Evolutionary conservation across 306 rosid species (phyloP).

Genomic region (Trichosanthes truncata): DNA sequence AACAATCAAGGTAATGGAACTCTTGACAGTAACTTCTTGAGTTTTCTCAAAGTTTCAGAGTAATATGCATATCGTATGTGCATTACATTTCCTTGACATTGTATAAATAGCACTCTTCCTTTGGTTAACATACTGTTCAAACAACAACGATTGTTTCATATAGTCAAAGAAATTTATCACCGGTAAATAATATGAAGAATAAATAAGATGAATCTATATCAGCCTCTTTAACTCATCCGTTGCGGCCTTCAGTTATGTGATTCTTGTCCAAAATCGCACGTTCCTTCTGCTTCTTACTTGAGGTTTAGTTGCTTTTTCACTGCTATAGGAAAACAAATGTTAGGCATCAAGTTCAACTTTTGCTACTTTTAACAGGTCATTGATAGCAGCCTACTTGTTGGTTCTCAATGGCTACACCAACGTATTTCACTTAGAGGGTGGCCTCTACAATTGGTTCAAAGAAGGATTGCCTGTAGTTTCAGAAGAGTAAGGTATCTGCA

Average conservation of each 20-base stretch:
- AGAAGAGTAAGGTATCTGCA: slow-evolving; percentile 28
- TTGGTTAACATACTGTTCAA: background rate
- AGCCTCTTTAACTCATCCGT: background rate
- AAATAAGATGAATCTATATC: background rate
- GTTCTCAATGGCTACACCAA: slow-evolving; percentile 75
- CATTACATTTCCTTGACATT: background rate
- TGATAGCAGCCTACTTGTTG: slow-evolving; percentile 94
- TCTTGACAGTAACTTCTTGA: background rate
- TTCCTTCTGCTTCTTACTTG: background rate
- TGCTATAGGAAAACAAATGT: background rate
- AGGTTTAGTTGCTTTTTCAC: background rate
- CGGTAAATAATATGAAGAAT: background rate
- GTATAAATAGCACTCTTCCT: background rate
- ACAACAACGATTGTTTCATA: background rate
- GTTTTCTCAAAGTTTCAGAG: background rate
- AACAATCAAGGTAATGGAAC: slow-evolving; percentile 66
- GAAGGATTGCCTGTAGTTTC: slow-evolving; percentile 54
- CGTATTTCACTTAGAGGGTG: slow-evolving; percentile 91
- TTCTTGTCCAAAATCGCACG: background rate
- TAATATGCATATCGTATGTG: background rate
- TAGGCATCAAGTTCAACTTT: background rate
- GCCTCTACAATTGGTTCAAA: slow-evolving; percentile 76
- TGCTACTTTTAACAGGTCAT: slow-evolving; percentile 44
- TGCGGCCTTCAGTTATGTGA: background rate
- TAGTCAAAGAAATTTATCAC: background rate